A percentile compares a stretch with the other conserved stretches of the same genome.
Evolutionary conservation across 169 alveolate genomes (phyloP).

Genomic region (Babesia microti): DNA sequence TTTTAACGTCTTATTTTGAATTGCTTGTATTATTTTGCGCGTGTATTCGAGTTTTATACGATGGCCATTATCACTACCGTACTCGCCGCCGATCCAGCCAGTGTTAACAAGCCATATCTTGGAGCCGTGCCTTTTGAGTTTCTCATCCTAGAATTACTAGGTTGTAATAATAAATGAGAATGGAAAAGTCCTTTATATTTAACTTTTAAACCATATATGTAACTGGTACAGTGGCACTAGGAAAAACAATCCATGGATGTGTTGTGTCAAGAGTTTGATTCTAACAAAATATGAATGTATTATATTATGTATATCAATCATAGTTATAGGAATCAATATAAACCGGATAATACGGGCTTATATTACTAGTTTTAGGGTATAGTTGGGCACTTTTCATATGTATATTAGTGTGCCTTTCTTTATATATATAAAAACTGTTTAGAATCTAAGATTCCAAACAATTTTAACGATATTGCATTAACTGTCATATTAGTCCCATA

Average conservation of each 20-base stretch:
- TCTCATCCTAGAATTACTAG: slow-evolving; percentile 24
- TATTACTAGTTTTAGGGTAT: too few relatives aligned
- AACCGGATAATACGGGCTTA: too few relatives aligned
- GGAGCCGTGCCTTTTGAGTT: slow-evolving; percentile 52
- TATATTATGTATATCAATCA: too few relatives aligned
- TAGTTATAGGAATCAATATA: too few relatives aligned
- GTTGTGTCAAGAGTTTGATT: too few relatives aligned
- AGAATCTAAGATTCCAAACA: too few relatives aligned
- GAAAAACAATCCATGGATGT: too few relatives aligned
- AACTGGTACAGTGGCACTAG: too few relatives aligned
- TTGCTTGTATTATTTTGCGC: slow-evolving; percentile 79
- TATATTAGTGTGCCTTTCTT: too few relatives aligned
- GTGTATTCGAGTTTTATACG: slow-evolving; percentile 80
- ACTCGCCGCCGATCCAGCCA: slow-evolving; percentile 90
- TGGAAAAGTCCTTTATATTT: not conserved
- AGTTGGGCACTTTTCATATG: too few relatives aligned
- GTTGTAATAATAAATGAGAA: not conserved
- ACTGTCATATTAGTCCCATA: not conserved
- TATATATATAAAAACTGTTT: not conserved
- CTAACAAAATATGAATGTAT: too few relatives aligned
- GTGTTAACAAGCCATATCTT: slow-evolving; percentile 85
- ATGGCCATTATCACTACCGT: slow-evolving; percentile 73
- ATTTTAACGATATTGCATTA: too few relatives aligned
- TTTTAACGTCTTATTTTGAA: slow-evolving; percentile 70
- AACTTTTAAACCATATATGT: not conserved